Conservation (phyloP, 1,284 basidiomycete species). For the Pseudozyma sp. region DNA sequence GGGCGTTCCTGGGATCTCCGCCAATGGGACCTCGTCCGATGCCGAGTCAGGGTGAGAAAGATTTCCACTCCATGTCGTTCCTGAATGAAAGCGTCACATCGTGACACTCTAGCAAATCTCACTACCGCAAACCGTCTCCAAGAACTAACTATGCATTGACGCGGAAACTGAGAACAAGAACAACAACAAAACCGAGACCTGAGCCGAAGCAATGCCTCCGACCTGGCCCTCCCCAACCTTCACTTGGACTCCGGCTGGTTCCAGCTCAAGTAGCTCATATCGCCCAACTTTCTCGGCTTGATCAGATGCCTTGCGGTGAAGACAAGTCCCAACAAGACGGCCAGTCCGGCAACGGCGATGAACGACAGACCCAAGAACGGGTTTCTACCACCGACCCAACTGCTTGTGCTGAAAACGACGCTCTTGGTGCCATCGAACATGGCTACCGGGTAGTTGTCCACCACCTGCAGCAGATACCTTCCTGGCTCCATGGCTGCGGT, state of each 20-base stretch:
- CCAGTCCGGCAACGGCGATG: conserved; percentile 86
- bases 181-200: not conserved
- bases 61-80: too few species aligned
- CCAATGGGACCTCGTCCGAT: not conserved
- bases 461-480: conserved; percentile 80
- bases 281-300: conserved; percentile 81
- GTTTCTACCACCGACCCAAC: conserved; percentile 98
- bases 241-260: conserved; percentile 54
- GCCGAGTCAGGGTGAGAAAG: too few species aligned
- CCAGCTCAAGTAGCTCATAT: conserved; percentile 68
- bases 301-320: conserved; percentile 93
- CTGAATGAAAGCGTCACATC: too few species aligned
- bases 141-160: not conserved
- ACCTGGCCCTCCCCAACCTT: not conserved
- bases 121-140: not conserved
- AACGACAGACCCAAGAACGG: conserved; percentile 98
- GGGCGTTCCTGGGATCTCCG: not conserved
- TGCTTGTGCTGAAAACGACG: conserved; percentile 93
- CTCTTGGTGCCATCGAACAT: conserved; percentile 95
- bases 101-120: too few species aligned
- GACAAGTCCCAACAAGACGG: conserved; percentile 85
- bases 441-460: conserved; percentile 92
- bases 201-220: not conserved
- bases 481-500: conserved; percentile 79
- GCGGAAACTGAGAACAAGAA: not conserved